Conservation (phyloP, 345 rosid species). For the Melaleuca alternifolia region DNA sequence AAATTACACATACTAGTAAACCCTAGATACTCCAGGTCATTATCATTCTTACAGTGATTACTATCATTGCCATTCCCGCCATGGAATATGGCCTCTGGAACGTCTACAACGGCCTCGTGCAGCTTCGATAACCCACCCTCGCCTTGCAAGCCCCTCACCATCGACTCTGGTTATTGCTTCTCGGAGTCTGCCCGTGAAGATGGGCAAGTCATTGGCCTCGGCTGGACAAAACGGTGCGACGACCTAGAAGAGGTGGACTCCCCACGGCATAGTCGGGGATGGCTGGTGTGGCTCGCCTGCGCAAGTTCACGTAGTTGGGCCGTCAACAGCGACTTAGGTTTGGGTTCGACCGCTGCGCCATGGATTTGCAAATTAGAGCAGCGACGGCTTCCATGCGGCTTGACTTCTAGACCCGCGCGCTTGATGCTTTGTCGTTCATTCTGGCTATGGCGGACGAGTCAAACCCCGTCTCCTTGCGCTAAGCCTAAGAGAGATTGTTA, state of each 20-base stretch:
- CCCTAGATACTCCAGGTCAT: not conserved
- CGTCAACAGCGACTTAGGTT: no score
- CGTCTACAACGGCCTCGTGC: not conserved
- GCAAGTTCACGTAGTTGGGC: no score
- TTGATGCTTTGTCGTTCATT: not conserved
- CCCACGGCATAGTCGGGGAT: no score
- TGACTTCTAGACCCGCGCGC: not conserved
- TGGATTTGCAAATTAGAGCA: no score
- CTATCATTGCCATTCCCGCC: no score
- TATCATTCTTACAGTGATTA: not conserved
- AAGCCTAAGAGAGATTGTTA: not conserved
- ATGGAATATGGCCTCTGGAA: not conserved
- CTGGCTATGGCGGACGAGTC: not conserved
- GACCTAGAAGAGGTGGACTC: no score
- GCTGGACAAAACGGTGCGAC: no score
- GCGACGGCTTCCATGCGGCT: slow-evolving; percentile 9
- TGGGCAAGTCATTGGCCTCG: not conserved
- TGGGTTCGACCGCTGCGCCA: no score
- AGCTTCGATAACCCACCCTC: not conserved
- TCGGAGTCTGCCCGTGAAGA: not conserved
- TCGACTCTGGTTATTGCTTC: not conserved
- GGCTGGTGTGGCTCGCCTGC: no score
- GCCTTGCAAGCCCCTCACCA: not conserved
- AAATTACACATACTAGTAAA: not conserved
- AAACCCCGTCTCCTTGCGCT: slow-evolving; percentile 5